Base-by-base conservation (phyloP, 2,329 filamentous ascomycete genomes). In the Phialophora macrospora region DNA sequence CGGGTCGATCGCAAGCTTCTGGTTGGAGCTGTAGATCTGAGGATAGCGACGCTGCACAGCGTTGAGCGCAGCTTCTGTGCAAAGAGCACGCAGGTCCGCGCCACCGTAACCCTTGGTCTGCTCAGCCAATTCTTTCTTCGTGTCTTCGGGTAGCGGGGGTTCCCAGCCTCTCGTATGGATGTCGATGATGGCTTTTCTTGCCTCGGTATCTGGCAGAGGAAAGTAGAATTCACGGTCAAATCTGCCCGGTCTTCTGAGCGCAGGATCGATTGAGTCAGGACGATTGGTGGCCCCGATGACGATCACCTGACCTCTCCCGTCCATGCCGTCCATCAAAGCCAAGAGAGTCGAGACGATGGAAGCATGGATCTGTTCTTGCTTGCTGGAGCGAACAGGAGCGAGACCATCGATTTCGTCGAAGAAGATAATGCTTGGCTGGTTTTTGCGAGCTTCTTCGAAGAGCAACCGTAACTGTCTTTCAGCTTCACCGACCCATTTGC, bases 151-250 rank as follows among this genome's bases (percentile, higher is more conserved):
- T 28, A 99, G 82, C 1, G 86, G 83, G 11, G 88, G 88, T 22
- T 93, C 91, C 95, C 95, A 99, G 68, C 92, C 92, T 75, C 90
- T 90, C 6, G 95, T 99, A 76, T 99, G 93, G 65, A 99, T 99
- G 69, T 97, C 90, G 65, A 99, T 85, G 73, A 99, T 99, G 4
- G 92, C 85, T 69, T 90, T 89, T 67, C 95, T 88, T 24, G 88
- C 93, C 46, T 90, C 87, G 3, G 88, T 83, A 72, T 94, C 91
- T 0, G 95, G 95, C 34, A 99, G 82, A 0, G 95, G 93, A 75
- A 99, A 99, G 80, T 98, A 98, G 74, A 99, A 99, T 77, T 99
- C 96, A 77, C 95, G 85, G 76, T 99, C 95, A 74, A 99, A 99
- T 59, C 95, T 90, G 51, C 95, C 96, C 22, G 95, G 94, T 58